Evolutionary conservation across 2,329 filamentous ascomycete species (phyloP), one percentile per base, ranked within the genome.

Genomic region (Calonectria pseudoturangicola): DNA sequence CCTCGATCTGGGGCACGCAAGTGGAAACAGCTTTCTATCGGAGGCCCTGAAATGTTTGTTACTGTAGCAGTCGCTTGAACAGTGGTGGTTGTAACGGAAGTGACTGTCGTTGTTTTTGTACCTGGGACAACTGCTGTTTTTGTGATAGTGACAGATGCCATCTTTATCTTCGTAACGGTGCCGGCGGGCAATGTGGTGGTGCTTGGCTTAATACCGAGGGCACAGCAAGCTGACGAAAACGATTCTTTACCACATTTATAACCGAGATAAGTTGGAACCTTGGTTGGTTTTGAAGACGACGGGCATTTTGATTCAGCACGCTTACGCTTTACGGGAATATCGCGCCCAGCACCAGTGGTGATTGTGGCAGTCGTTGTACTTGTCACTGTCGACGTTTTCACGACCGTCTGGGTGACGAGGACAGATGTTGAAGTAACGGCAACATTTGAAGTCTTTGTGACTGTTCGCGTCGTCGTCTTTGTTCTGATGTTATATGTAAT

Each of bases 141-240:
- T 7, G 18, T n/a, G 6, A 36, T 12, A 4, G 50, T 54, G 3
- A 16, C 28, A 4, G 47, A 16, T 15, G 15, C 47, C 2, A 25
- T 50, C 3, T 6, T 15, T 8, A 25, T 50, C 16, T 36, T 13
- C 12, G 4, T 10, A 7, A 25, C n/a, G 7, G 54, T 58, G 15
- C 12, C 12, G 7, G 54, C 54, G 8, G 33, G 6, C 7, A 58
- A 9, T 3, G 30, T 58, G n/a, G 51, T 58, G 51, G 30, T 25
- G n/a, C 10, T 39, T 6, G 51, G 51, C n/a, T 58, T 58, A 27
- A 25, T 39, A 4, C 30, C 51, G 9, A 58, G 30, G 1, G 51
- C 51, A 12, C 30, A 16, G n/a, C 51, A 58, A n/a, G 51, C 51
- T 7, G 51, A 58, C 9, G n/a, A 58, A 13, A 58, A 58, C 7